Percentiles rank a stretch among this genome's conserved stretches.
Conservation (phyloP, 306 rosid species). For the Trifolium pratense region DNA sequence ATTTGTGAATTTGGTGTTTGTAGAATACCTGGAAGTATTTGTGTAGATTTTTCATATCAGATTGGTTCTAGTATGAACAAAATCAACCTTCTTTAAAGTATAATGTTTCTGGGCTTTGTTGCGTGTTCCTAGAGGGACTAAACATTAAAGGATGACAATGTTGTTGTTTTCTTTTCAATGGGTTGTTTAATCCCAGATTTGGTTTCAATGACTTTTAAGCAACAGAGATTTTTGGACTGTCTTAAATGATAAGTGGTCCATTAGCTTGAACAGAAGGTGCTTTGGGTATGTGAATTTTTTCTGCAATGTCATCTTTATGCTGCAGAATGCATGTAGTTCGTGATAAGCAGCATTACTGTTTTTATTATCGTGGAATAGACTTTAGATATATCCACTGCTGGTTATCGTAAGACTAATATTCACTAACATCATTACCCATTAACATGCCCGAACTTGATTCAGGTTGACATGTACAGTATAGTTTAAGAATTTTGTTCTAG, state of each 20-base stretch:
- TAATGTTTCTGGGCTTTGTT: background rate
- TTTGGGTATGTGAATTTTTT: background rate
- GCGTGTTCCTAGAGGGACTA: conserved; percentile 4
- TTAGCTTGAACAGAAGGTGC: background rate
- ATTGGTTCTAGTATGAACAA: conserved; percentile 15
- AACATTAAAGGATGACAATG: conserved; percentile 16
- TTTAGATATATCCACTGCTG: too few species aligned
- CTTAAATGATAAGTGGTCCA: background rate
- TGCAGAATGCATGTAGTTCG: background rate
- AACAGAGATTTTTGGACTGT: background rate
- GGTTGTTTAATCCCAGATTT: background rate
- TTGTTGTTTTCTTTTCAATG: conserved; percentile 26
- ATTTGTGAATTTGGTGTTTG: conserved; percentile 24
- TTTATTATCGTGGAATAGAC: too few species aligned
- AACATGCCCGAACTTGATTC: too few species aligned
- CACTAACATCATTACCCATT: too few species aligned
- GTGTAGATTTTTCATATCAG: conserved; percentile 28
- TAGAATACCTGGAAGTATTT: conserved; percentile 29
- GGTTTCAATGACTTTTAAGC: conserved; percentile 22
- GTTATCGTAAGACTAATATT: too few species aligned
- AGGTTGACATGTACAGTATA: too few species aligned
- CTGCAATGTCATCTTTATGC: background rate
- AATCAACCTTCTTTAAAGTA: conserved; percentile 39
- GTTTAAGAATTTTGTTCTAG: too few species aligned
- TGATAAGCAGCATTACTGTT: too few species aligned